A percentile compares a stretch with the other conserved stretches of the same genome.
Conservation (phyloP, 2,329 filamentous ascomycete genomes). For the Pyrenochaeta sp. region DNA sequence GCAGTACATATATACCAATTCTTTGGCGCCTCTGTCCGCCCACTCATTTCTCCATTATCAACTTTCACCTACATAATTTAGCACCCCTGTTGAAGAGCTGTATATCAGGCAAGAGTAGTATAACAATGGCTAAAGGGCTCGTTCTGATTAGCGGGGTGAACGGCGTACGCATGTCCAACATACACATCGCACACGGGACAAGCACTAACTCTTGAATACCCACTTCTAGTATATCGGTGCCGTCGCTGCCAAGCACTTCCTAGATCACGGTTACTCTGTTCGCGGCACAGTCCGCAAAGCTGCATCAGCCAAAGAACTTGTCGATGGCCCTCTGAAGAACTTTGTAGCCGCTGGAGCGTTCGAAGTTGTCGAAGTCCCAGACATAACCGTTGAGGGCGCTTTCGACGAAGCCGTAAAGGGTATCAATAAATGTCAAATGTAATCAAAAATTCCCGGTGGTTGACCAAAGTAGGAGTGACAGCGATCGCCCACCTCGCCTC, state of each 20-base stretch:
- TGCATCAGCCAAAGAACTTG: constrained; percentile 22
- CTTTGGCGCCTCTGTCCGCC: no score
- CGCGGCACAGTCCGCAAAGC: constrained; percentile 41
- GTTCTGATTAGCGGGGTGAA: constrained; percentile 37
- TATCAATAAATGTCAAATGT: background rate
- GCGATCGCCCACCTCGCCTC: constrained; percentile 33
- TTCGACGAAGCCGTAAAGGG: constrained; percentile 39
- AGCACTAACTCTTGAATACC: no score
- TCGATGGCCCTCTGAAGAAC: constrained; percentile 24
- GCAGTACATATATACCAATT: no score
- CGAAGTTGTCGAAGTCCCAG: constrained; percentile 32
- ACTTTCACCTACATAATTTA: no score
- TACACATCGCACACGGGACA: no score
- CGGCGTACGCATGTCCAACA: constrained; percentile 5
- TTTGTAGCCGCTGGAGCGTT: constrained; percentile 30
- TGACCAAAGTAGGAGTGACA: constrained; percentile 16
- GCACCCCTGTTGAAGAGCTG: no score
- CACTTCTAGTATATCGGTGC: constrained; percentile 29
- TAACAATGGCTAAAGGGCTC: constrained; percentile 26
- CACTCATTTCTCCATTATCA: no score
- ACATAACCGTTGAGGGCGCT: constrained; percentile 36
- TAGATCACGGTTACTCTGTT: constrained; percentile 38
- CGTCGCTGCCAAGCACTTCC: constrained; percentile 33
- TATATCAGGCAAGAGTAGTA: background rate
- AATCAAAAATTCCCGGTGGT: background rate